Evolutionary conservation across 208 protist species (phyloP).

Genomic region (Tetramitus jugosus): DNA sequence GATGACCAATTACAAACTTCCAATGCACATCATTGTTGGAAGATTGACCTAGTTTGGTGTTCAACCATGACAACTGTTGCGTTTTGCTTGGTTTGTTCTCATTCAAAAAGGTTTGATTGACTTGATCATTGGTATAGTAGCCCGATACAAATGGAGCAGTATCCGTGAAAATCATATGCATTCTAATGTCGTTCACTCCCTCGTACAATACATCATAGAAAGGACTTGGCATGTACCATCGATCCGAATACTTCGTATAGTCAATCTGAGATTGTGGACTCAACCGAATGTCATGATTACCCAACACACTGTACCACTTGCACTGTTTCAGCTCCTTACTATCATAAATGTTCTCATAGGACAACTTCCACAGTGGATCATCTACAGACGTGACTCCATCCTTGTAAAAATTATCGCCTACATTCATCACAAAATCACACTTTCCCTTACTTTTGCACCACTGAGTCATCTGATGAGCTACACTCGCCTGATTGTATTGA

Average conservation of each 20-base stretch:
- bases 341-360: slow-evolving; percentile 36
- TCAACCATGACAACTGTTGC: too few relatives aligned
- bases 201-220: not conserved
- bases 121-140: too few relatives aligned
- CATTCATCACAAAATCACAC: slow-evolving; percentile 29
- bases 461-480: slow-evolving; percentile 28
- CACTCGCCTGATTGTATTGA: slow-evolving; percentile 10
- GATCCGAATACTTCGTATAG: slow-evolving; percentile 22
- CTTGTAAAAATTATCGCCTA: slow-evolving; percentile 43
- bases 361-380: slow-evolving; percentile 32
- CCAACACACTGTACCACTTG: not conserved
- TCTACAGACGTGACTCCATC: slow-evolving; percentile 30
- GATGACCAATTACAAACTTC: slow-evolving; percentile 37
- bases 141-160: not conserved
- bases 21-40: slow-evolving; percentile 19
- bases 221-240: slow-evolving; percentile 23
- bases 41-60: too few relatives aligned
- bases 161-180: not conserved
- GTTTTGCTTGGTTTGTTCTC: not conserved
- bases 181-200: not conserved
- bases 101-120: not conserved
- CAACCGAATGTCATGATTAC: slow-evolving; percentile 34
- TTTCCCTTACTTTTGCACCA: not conserved
- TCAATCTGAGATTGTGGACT: slow-evolving; percentile 30
- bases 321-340: not conserved